A percentile compares a stretch with the other conserved stretches of the same genome.
Conservation (phyloP, 2,329 filamentous ascomycete genomes). For the Fusarium transvaalense region DNA sequence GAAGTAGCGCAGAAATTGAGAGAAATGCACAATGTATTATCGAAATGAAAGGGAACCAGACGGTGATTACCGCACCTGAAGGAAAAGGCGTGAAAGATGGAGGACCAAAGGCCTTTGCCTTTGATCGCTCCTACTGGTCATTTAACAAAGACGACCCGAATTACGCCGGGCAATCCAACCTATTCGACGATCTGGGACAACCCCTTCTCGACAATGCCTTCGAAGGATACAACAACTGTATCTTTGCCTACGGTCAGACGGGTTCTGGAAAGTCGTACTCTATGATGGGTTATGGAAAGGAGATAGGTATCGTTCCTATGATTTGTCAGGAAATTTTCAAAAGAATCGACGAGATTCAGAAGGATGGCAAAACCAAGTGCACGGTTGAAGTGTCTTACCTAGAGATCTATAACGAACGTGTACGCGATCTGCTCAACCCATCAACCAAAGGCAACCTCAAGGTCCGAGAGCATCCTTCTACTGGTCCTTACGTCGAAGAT, state of each 20-base stretch:
- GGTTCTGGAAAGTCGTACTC: slow-evolving; percentile 99
- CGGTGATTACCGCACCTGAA: slow-evolving; percentile 81
- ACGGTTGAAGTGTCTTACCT: slow-evolving; percentile 98
- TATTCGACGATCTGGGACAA: slow-evolving; percentile 88
- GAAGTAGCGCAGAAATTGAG: slow-evolving; percentile 76
- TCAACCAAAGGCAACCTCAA: slow-evolving; percentile 96
- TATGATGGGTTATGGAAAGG: slow-evolving; percentile 99
- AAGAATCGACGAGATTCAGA: slow-evolving; percentile 77
- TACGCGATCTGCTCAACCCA: slow-evolving; percentile 94
- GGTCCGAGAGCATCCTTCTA: slow-evolving; percentile 96
- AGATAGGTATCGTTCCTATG: slow-evolving; percentile 93
- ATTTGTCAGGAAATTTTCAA: slow-evolving; percentile 99
- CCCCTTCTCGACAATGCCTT: slow-evolving; percentile 98
- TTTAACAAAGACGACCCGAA: slow-evolving; percentile 84
- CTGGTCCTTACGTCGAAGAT: slow-evolving; percentile 98
- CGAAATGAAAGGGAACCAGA: slow-evolving; percentile 95
- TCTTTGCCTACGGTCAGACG: slow-evolving; percentile 98
- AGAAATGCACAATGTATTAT: slow-evolving; percentile 96
- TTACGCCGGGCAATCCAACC: slow-evolving; percentile 90
- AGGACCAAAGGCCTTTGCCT: slow-evolving; percentile 88
- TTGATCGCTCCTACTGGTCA: slow-evolving; percentile 98
- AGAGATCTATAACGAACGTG: slow-evolving; percentile 99
- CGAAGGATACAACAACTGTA: slow-evolving; percentile 99
- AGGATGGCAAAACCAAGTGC: slow-evolving; percentile 82
- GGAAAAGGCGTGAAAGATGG: slow-evolving; percentile 77